These are phyloP conservation scores for Debaryomycetaceae sp. DNA, from an alignment of 1,139 yeast genomes.

Conservation along the genomic window DNA sequence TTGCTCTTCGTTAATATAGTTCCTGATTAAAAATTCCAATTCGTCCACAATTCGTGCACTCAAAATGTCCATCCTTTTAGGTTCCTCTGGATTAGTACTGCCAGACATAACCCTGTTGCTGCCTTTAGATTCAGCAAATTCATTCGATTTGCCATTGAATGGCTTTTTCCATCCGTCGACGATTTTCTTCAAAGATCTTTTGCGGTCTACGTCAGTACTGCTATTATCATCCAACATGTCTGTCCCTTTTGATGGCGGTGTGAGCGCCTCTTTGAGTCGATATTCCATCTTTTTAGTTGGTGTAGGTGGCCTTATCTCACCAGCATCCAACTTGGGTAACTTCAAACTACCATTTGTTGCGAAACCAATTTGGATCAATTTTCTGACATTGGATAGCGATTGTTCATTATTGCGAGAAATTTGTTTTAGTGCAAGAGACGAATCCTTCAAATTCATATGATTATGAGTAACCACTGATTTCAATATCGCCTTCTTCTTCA, in stretches of 20 bases:
- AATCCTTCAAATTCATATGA: constrained; percentile 40
- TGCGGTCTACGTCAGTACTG: constrained; percentile 24
- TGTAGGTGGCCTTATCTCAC: constrained; percentile 56
- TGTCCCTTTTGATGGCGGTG: constrained; percentile 7
- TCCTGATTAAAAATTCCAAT: constrained; percentile 46
- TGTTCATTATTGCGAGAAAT: constrained; percentile 12
- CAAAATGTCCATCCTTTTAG: constrained; percentile 62
- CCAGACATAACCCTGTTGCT: background rate
- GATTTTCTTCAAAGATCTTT: constrained; percentile 35
- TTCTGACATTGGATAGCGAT: constrained; percentile 1
- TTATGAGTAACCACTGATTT: constrained; percentile 23
- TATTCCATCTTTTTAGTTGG: constrained; percentile 64
- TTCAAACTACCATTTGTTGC: constrained; percentile 48
- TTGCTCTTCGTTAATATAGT: constrained; percentile 26
- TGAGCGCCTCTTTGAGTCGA: constrained; percentile 12
- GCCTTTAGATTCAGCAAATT: constrained; percentile 3
- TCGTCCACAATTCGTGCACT: constrained; percentile 82
- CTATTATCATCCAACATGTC: constrained; percentile 5
- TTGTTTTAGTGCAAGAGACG: constrained; percentile 40
- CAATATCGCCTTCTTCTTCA: constrained; percentile 6
- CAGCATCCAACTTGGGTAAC: constrained; percentile 47
- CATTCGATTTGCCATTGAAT: constrained; percentile 13
- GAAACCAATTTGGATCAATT: constrained; percentile 34
- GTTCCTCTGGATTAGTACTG: constrained; percentile 13
- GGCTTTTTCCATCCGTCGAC: constrained; percentile 44